Evolutionary conservation across 768 basidiomycete genomes (phyloP), one percentile per base, ranked within the genome.

Genomic region (Boletus huronensis): DNA sequence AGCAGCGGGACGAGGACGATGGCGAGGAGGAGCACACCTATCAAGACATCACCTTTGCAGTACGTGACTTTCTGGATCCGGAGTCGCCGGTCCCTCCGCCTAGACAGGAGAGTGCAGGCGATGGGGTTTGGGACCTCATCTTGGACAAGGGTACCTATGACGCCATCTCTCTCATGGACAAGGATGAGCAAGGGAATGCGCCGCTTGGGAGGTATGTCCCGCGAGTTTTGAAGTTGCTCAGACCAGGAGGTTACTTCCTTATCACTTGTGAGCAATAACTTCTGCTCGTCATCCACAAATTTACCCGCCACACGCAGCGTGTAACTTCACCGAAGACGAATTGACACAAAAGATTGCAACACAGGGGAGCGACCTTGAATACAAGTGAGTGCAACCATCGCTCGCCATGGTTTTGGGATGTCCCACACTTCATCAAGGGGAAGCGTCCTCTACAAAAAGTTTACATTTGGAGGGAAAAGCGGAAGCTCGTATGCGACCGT

Each of bases 101-200:
- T 40, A 47, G n/a, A 48, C 56, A 9, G 11, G 58, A 54, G 36
- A 23, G 23, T 4, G 34, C 45, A 1, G 40, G 50, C 19, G 58
- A 57, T 5, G 55, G 59, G 3, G 55, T 65, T 10, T 93, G 90
- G 90, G 87, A 91, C 64, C 70, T 92, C 6, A 64, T 93, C 16
- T 64, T 93, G 52, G 91, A 93, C 70, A 93, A 93, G 67, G 91
- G 91, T n/a, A 93, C 91, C 0, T 90, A 83, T 63, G 91, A 93
- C 63, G 90, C 91, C 6, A 91, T 93, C 47, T 87, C 89, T 0
- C 71, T 93, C 36, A 85, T 80, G 47, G 76, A 77, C 51, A 84
- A 82, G 63, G 82, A 85, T 39, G 75, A 71, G 6, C 61, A 67
- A 35, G 88, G 85, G 21, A 66, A 60, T 39, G 74, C 78, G 1